A percentile compares a stretch with the other conserved stretches of the same genome.
phyloP scores from a whole-genome alignment of 2,329 filamentous ascomycete species.

The Trichoderma guizhouense region DNA sequence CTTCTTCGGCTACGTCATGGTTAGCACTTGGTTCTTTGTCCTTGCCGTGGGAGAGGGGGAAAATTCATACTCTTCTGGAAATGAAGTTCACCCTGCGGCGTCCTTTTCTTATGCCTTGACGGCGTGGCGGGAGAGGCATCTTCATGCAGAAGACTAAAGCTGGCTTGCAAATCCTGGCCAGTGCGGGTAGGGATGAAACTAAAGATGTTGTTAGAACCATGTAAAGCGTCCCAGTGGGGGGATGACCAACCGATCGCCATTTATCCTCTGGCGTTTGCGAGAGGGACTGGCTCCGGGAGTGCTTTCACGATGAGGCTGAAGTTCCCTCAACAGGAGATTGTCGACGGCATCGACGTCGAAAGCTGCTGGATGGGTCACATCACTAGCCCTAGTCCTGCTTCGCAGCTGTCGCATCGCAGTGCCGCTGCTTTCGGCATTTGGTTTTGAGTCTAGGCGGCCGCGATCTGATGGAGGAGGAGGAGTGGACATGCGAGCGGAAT shows the following conservation, averaged over 20 bases:
- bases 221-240: not conserved
- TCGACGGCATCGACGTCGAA: conserved; percentile 51
- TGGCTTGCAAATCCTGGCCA: conserved; percentile 88
- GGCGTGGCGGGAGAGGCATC: conserved; percentile 91
- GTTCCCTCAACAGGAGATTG: conserved; percentile 49
- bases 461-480: conserved; percentile 45
- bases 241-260: conserved; percentile 55
- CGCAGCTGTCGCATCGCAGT: conserved; percentile 33
- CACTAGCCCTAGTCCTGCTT: conserved; percentile 35
- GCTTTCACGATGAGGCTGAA: conserved; percentile 51
- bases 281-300: conserved; percentile 53
- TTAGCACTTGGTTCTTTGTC: not conserved
- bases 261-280: conserved; percentile 58
- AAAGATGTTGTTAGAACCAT: conserved; percentile 26
- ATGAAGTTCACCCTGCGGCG: conserved; percentile 84
- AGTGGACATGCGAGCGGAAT: conserved; percentile 40
- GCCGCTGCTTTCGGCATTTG: conserved; percentile 34
- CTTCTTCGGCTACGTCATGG: conserved; percentile 69
- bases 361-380: conserved; percentile 34
- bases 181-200: conserved; percentile 95
- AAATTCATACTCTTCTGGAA: conserved; percentile 79
- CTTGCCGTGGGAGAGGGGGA: conserved; percentile 15
- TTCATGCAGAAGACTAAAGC: conserved; percentile 87
- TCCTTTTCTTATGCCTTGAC: conserved; percentile 78
- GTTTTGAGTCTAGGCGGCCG: conserved; percentile 41